Evolutionary conservation across 208 protist species (phyloP).

Genomic region (Borovskyia barvae): DNA sequence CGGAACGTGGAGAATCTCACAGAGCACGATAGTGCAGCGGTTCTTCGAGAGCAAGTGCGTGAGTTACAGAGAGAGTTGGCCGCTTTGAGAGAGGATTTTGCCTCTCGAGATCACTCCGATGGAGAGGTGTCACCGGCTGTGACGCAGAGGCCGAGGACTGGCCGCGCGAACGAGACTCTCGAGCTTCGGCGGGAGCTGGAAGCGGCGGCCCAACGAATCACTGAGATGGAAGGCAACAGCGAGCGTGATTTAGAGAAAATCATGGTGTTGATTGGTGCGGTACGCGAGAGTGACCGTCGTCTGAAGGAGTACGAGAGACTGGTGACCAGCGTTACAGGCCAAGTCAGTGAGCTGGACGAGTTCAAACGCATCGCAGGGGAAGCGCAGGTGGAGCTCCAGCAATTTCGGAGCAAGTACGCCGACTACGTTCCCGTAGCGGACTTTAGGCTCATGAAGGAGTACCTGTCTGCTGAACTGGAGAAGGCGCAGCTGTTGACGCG

Average conservation of each 20-base stretch:
- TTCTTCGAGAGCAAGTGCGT: slow-evolving; percentile 37
- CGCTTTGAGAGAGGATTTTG: slow-evolving; percentile 27
- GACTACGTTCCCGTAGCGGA: slow-evolving; percentile 63
- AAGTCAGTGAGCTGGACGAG: slow-evolving; percentile 73
- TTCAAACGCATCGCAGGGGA: slow-evolving; percentile 79
- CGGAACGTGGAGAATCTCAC: slow-evolving; percentile 19
- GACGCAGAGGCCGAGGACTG: background rate
- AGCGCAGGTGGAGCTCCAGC: slow-evolving; percentile 68
- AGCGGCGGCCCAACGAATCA: slow-evolving; percentile 31
- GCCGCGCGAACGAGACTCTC: slow-evolving; percentile 13
- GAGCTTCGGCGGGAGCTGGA: slow-evolving; percentile 37
- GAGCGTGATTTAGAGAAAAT: slow-evolving; percentile 74
- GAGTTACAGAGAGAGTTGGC: slow-evolving; percentile 36
- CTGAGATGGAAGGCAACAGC: slow-evolving; percentile 47
- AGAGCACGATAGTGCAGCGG: slow-evolving; percentile 17
- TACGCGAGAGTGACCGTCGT: slow-evolving; percentile 74
- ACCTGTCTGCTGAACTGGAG: slow-evolving; percentile 58
- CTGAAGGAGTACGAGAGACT: slow-evolving; percentile 63
- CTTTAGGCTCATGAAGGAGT: slow-evolving; percentile 70
- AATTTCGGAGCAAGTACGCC: slow-evolving; percentile 64
- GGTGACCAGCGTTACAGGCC: slow-evolving; percentile 30
- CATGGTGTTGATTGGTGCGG: slow-evolving; percentile 67
- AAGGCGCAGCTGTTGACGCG: slow-evolving; percentile 39
- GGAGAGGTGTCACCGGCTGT: slow-evolving; percentile 9
- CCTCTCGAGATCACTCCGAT: slow-evolving; percentile 19